These are phyloP conservation scores for Erodium maritimum DNA, from an alignment of 345 rosid species.

Conservation along the genomic window DNA sequence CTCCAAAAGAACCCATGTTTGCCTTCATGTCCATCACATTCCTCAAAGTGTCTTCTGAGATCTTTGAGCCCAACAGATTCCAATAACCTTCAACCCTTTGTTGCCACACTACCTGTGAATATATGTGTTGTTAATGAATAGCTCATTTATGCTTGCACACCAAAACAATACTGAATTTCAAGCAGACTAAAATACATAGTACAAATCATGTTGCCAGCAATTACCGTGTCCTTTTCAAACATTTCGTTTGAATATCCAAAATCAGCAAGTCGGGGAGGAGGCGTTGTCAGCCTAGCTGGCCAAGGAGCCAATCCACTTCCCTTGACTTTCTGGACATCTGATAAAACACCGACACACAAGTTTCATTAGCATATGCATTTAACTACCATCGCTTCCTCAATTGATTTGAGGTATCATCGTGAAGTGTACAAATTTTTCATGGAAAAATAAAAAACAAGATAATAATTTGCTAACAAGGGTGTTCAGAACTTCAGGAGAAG, in stretches of 20 bases:
- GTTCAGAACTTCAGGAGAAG: too few species aligned
- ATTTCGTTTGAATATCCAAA: conserved; percentile 66
- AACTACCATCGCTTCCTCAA: too few species aligned
- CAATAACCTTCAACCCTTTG: conserved; percentile 67
- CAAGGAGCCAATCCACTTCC: conserved; percentile 97
- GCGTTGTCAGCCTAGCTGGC: conserved; percentile 82
- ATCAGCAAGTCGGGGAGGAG: conserved; percentile 87
- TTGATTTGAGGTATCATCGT: too few species aligned
- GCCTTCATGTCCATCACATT: conserved; percentile 99
- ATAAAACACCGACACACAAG: conserved; percentile 9
- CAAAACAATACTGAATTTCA: too few species aligned
- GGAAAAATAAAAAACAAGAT: background rate
- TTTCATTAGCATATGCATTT: conserved; percentile 6
- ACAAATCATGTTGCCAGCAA: too few species aligned
- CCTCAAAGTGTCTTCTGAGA: conserved; percentile 56
- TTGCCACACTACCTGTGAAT: conserved; percentile 60
- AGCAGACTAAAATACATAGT: too few species aligned
- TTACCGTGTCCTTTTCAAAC: conserved; percentile 89
- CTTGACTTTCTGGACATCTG: conserved; percentile 63
- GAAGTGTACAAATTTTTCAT: too few species aligned
- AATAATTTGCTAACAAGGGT: too few species aligned
- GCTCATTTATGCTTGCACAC: too few species aligned
- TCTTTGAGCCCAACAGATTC: conserved; percentile 66
- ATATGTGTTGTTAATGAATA: too few species aligned
- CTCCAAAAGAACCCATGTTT: conserved; percentile 80